These are phyloP conservation scores for Tylopilus orsonianus DNA, from an alignment of 1,284 basidiomycete species.

Conservation along the genomic window DNA sequence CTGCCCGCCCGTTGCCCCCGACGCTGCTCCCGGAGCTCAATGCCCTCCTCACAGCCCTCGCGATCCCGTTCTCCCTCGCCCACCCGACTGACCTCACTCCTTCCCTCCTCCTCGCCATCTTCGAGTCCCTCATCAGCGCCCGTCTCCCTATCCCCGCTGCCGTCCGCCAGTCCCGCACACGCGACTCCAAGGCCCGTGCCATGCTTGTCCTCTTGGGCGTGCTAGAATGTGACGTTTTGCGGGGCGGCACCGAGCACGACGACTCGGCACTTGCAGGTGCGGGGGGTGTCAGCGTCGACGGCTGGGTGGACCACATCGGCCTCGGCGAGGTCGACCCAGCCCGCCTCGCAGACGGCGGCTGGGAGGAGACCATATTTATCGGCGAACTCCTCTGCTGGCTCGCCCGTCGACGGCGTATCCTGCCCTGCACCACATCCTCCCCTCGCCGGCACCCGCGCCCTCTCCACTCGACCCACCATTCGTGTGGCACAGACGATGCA, in stretches of 20 bases:
- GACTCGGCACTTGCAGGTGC: constrained; percentile 19
- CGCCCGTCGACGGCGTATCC: constrained; percentile 45
- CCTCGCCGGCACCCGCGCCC: constrained; percentile 13
- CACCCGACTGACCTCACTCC: constrained; percentile 71
- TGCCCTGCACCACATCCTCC: constrained; percentile 22
- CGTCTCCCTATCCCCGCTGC: constrained; percentile 46
- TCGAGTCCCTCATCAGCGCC: constrained; percentile 55
- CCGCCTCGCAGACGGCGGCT: constrained; percentile 56
- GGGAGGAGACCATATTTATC: constrained; percentile 63
- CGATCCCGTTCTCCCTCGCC: constrained; percentile 52
- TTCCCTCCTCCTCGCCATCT: constrained; percentile 61
- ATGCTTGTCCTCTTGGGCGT: constrained; percentile 80
- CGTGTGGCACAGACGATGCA: constrained; percentile 21
- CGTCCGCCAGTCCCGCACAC: constrained; percentile 42
- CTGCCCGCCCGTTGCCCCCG: constrained; percentile 15
- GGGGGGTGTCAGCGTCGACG: constrained; percentile 29
- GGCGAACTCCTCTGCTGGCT: constrained; percentile 67
- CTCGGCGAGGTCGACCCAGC: constrained; percentile 63
- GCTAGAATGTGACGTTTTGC: constrained; percentile 66
- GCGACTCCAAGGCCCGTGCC: constrained; percentile 46
- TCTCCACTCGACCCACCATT: constrained; percentile 24
- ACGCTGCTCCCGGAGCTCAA: constrained; percentile 36
- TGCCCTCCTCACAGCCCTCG: constrained; percentile 48
- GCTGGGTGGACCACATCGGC: constrained; percentile 50
- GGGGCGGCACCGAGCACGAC: constrained; percentile 27